Evolutionary conservation across 163 green algal species (phyloP), one percentile per base, ranked within the genome.

Genomic region (Botryococcus braunii): DNA sequence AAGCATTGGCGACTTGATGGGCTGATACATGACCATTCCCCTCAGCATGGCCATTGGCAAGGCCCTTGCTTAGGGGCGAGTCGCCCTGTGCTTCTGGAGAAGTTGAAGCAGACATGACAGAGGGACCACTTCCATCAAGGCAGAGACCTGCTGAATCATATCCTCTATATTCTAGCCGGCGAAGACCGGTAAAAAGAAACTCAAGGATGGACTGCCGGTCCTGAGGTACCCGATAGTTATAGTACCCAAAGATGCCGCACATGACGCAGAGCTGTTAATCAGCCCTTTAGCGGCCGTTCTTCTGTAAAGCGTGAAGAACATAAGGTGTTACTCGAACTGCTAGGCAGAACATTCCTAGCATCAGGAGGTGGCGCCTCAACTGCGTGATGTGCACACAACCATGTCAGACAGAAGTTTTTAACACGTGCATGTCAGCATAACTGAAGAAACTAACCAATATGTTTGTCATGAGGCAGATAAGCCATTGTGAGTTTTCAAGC

Each of bases 161-260:
- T n/a, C 94, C 94, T 29, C 94, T 79, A 75, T 99, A 99, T 73
- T 99, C 94, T 17, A 99, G 81, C 25, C 94, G 77, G 56, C 84
- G 80, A 27, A 99, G 77, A 1, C 94, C 94, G 0, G 81, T 92
- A 65, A 99, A 88, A 27, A 99, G 83, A 40, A 84, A 79, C 23
- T 97, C 80, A 9, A 99, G 65, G 31, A 97, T 89, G 5, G 79
- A 77, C 21, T 74, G 57, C 32, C 86, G 67, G 39, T 85, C 77
- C 36, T 70, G 75, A 3, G 71, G 63, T 25, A 88, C 65, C 43
- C 80, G 83, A 71, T 82, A 94, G 68, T 89, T 94, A 58, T 92
- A 88, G 78, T 95, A 96, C 0, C 91, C 89, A 48, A 95, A 96
- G 64, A 96, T 96, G 39, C 89, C 89, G 63, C 88, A 95, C 88